These are phyloP conservation scores for Coemansia erecta DNA, from an alignment of 192 early-diverging fungal genomes.

Conservation along the genomic window DNA sequence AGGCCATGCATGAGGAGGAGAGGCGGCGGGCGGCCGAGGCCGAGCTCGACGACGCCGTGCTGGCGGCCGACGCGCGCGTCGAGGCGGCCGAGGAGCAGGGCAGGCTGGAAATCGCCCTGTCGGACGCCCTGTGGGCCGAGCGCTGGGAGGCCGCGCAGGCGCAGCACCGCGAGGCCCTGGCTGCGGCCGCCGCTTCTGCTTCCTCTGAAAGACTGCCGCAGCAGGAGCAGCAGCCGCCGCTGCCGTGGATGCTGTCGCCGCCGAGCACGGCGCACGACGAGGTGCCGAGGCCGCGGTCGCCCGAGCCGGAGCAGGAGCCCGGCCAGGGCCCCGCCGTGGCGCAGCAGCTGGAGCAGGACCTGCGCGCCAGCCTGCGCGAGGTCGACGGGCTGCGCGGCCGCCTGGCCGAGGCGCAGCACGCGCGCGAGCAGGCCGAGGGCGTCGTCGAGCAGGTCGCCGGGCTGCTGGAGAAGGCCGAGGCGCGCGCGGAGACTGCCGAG, in stretches of 20 bases:
- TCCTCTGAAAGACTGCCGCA: neutral
- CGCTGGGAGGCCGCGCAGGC: slow-evolving; percentile 37
- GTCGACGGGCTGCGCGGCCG: slow-evolving; percentile 11
- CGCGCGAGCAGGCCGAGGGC: slow-evolving; percentile 12
- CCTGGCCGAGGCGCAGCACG: slow-evolving; percentile 26
- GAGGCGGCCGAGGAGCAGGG: slow-evolving; percentile 26
- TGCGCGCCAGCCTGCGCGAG: slow-evolving; percentile 13
- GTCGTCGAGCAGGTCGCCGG: neutral
- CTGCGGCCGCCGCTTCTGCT: neutral
- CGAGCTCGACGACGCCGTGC: slow-evolving; percentile 57
- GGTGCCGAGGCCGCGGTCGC: neutral
- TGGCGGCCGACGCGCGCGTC: slow-evolving; percentile 34
- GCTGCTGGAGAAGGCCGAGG: slow-evolving; percentile 5
- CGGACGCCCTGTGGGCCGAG: slow-evolving; percentile 47
- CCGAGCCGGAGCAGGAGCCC: too few species aligned
- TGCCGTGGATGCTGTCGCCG: slow-evolving; percentile 27
- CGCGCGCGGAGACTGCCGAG: neutral
- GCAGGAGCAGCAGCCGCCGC: too few species aligned
- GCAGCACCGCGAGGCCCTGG: slow-evolving; percentile 19
- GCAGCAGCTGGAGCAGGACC: slow-evolving; percentile 15
- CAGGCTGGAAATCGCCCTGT: slow-evolving; percentile 35
- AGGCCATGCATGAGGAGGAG: slow-evolving; percentile 49
- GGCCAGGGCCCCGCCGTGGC: slow-evolving; percentile 2
- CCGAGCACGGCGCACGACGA: slow-evolving; percentile 32
- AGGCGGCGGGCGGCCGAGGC: slow-evolving; percentile 47